Base-by-base conservation (phyloP, 2,329 filamentous ascomycete species). In the Chaetomiaceae sp. region DNA sequence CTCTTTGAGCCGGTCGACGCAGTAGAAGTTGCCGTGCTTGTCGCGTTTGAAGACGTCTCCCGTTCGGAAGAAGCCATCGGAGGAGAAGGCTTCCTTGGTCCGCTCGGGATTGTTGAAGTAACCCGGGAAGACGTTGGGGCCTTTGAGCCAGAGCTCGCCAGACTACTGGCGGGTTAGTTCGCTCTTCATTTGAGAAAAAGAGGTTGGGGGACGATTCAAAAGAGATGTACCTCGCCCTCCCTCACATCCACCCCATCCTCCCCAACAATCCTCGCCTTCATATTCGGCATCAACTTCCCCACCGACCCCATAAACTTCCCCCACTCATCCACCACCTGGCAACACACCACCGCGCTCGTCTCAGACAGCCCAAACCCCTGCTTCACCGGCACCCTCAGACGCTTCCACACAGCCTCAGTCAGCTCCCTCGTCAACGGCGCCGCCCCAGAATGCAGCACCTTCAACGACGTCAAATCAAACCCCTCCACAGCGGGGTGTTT, bases 361-460 rank as follows among this genome's bases (percentile, higher is more conserved):
- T 97, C 92, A 5, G 84, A 89, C 5, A 97, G 76, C 0, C 92
- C 92, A 64, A 96, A 97, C 16, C 88, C 91, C 70, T 97, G 92
- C 74, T 96, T 96, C 54, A 96, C 82, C 2, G 85, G 85, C 17
- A 95, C 76, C 45, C 82, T 82, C 52, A 93, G 80, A 7, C 90
- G 81, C 17, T 79, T 69, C 73, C 88, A 87, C 3, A 93, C 80
- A 8, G 82, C 78, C 49, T 89, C 81, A 1, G 92, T 86, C 2
- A 97, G 78, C 56, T 96, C 89, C 27, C 75, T 73, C 0, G 89
- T 92, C 35, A 96, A 73, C 0, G 92, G 92, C 0, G 92, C 91
- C 0, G 91, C 92, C 20, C 88, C 92, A 0, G 82, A 91, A 69
- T 90, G 93, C 74, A 96, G 75, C 80, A 91, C 91, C 40, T 87